Evolutionary conservation across 305 asterid species (phyloP).

Genomic region (Fraxinus angustifolia): DNA sequence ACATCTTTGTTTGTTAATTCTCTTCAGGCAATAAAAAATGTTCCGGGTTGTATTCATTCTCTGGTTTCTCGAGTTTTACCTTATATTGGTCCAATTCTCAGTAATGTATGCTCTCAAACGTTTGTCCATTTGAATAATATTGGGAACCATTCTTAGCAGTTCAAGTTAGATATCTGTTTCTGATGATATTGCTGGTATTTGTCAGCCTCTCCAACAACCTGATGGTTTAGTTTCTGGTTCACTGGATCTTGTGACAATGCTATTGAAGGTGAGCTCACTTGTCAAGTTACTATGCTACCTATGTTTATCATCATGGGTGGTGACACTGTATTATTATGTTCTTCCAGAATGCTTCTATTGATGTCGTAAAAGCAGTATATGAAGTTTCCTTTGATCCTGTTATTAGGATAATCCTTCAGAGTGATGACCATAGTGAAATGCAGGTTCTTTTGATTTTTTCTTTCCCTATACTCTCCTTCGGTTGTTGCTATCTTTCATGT

Average conservation of each 20-base stretch:
- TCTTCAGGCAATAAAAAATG: slow-evolving; percentile 77
- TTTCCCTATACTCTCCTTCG: slow-evolving; percentile 21
- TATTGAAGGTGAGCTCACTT: slow-evolving; percentile 59
- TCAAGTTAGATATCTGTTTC: slow-evolving; percentile 22
- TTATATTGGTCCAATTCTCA: slow-evolving; percentile 71
- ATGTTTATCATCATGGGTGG: neutral
- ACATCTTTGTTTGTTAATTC: slow-evolving; percentile 16
- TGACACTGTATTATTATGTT: slow-evolving; percentile 19
- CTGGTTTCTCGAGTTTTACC: slow-evolving; percentile 82
- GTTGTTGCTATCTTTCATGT: slow-evolving; percentile 15
- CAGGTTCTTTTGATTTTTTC: slow-evolving; percentile 51
- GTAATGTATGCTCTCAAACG: slow-evolving; percentile 48
- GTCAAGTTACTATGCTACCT: slow-evolving; percentile 10
- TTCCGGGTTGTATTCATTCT: slow-evolving; percentile 91
- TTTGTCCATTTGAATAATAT: slow-evolving; percentile 15
- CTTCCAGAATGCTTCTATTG: slow-evolving; percentile 74
- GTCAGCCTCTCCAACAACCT: slow-evolving; percentile 89
- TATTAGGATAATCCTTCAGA: slow-evolving; percentile 69
- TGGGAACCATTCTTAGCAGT: slow-evolving; percentile 13
- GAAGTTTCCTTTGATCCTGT: slow-evolving; percentile 72
- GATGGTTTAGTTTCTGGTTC: slow-evolving; percentile 92
- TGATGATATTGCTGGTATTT: slow-evolving; percentile 30
- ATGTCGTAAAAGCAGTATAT: slow-evolving; percentile 67
- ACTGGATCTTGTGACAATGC: slow-evolving; percentile 82
- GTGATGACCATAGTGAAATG: slow-evolving; percentile 84